Evolutionary conservation across 352 stramenopile genomes (phyloP).

Genomic region (Phytophthora megakarya): DNA sequence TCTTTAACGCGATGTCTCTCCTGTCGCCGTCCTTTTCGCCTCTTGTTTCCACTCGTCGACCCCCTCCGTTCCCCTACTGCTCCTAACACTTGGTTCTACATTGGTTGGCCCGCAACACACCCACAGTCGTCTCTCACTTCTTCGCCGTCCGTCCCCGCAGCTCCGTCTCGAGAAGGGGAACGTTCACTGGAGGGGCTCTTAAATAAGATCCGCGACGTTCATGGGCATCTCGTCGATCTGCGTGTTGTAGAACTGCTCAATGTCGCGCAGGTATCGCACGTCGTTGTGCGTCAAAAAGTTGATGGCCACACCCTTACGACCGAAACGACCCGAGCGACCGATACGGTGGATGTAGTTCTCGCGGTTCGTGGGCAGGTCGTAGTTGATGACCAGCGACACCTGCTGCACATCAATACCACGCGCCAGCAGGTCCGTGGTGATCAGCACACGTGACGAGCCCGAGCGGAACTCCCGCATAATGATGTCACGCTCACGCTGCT

Average conservation of each 20-base stretch:
- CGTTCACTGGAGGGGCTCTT: slow-evolving; percentile 53
- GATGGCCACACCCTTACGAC: slow-evolving; percentile 99
- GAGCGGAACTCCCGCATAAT: slow-evolving; percentile 99
- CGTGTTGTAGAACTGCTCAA: slow-evolving; percentile 99
- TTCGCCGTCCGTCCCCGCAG: slow-evolving; percentile 31
- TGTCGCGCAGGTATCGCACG: slow-evolving; percentile 98
- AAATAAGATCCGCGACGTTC: slow-evolving; percentile 99
- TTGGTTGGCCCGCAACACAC: slow-evolving; percentile 34
- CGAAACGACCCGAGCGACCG: slow-evolving; percentile 99
- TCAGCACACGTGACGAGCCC: slow-evolving; percentile 98
- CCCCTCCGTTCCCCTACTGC: slow-evolving; percentile 38
- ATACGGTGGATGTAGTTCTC: slow-evolving; percentile 99
- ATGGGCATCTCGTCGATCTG: slow-evolving; percentile 99
- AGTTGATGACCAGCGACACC: slow-evolving; percentile 99
- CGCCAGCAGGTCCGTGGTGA: slow-evolving; percentile 99
- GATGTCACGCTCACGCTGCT: slow-evolving; percentile 98
- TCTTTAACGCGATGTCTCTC: slow-evolving; percentile 25
- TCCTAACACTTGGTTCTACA: slow-evolving; percentile 47
- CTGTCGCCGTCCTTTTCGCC: slow-evolving; percentile 21
- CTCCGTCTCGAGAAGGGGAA: slow-evolving; percentile 22
- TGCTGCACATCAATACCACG: slow-evolving; percentile 99
- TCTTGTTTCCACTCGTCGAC: slow-evolving; percentile 31
- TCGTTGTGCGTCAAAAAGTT: slow-evolving; percentile 99
- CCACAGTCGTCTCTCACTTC: slow-evolving; percentile 38
- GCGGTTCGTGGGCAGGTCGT: slow-evolving; percentile 99